Conservation (phyloP, 768 basidiomycete species). For the Porphyrellus cyaneotinctus region DNA sequence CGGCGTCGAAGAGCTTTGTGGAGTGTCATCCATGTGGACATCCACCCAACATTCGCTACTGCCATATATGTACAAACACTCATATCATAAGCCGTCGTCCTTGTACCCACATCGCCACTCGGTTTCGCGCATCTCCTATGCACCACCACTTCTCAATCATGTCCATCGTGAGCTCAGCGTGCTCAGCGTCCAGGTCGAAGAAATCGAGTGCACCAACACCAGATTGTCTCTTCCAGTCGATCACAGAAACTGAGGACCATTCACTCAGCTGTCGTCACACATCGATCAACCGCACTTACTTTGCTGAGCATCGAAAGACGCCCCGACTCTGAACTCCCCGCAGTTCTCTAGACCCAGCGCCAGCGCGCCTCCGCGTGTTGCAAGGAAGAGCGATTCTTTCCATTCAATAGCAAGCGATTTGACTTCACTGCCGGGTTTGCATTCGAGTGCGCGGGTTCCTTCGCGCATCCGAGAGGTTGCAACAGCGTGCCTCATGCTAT, state of each 20-base stretch:
- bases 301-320: conserved; percentile 71
- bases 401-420: conserved; percentile 59
- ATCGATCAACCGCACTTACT: conserved; percentile 41
- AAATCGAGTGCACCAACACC: conserved; percentile 71
- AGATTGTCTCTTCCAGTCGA: conserved; percentile 34
- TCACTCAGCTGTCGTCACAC: neutral
- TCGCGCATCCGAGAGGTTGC: conserved; percentile 66
- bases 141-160: conserved; percentile 91
- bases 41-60: too few relatives aligned
- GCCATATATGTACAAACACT: conserved; percentile 19
- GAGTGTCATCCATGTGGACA: conserved; percentile 23
- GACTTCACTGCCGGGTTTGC: neutral
- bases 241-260: conserved; percentile 40
- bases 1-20: conserved; percentile 29
- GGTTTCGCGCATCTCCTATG: conserved; percentile 66
- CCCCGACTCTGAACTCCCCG: conserved; percentile 57
- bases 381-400: conserved; percentile 78
- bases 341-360: conserved; percentile 56
- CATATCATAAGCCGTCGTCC: conserved; percentile 36
- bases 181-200: conserved; percentile 40
- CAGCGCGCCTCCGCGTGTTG: conserved; percentile 72
- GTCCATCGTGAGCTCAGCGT: conserved; percentile 38
- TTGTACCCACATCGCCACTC: conserved; percentile 71
- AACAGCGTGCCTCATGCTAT: conserved; percentile 76
- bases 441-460: conserved; percentile 37